Percentiles rank a stretch among this genome's conserved stretches.
These are phyloP conservation scores for Penicillium sp. DNA, from an alignment of 2,329 filamentous ascomycete species.

Conservation along the genomic window DNA sequence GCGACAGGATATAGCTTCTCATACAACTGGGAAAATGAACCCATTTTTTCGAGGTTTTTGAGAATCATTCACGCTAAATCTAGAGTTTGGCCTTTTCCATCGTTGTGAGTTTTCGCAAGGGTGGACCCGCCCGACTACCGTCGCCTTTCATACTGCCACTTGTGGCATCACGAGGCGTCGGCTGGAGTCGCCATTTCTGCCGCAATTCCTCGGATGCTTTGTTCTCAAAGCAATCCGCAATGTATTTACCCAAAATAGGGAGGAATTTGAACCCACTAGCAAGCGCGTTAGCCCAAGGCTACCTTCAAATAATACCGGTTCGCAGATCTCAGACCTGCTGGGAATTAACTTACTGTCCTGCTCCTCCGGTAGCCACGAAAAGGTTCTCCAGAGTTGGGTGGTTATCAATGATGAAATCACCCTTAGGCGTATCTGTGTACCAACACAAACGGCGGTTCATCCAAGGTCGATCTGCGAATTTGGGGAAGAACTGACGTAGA, in stretches of 20 bases:
- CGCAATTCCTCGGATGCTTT: conserved; percentile 53
- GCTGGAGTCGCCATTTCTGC: conserved; percentile 56
- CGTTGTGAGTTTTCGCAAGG: conserved; percentile 23
- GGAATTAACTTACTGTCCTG: conserved; percentile 25
- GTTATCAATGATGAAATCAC: conserved; percentile 68
- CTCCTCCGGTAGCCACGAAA: conserved; percentile 27
- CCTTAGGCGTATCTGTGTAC: conserved; percentile 70
- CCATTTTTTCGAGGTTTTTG: not conserved
- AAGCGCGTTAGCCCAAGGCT: not conserved
- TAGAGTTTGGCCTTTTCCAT: conserved; percentile 29
- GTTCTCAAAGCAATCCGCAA: conserved; percentile 58
- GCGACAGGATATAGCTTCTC: no score
- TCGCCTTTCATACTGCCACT: conserved; percentile 23
- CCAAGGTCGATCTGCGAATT: conserved; percentile 60
- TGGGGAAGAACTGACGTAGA: conserved; percentile 61
- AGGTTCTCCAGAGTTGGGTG: conserved; percentile 61
- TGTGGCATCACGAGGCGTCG: conserved; percentile 2
- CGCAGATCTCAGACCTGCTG: no score
- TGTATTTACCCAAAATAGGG: conserved; percentile 64
- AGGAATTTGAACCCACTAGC: conserved; percentile 61
- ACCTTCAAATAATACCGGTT: not conserved
- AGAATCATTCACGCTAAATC: not conserved
- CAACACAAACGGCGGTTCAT: conserved; percentile 65
- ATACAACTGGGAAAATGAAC: not conserved
- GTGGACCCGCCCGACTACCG: conserved; percentile 32